Base-by-base conservation (phyloP, 2,329 filamentous ascomycete genomes). In the Alternaria sp. region DNA sequence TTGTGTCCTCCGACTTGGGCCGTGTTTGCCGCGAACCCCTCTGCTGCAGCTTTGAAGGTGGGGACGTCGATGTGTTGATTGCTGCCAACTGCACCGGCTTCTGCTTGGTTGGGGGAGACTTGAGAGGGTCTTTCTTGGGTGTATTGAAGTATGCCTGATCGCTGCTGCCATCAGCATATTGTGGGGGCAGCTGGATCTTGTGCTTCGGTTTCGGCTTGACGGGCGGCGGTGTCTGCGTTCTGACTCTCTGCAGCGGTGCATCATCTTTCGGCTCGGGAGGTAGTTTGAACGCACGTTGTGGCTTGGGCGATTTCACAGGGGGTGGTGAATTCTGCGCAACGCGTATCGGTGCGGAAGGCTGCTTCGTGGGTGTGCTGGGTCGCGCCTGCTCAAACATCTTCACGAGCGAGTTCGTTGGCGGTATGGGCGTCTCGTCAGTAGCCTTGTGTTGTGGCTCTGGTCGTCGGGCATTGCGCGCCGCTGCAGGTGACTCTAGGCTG, bases 361-460 rank as follows among this genome's bases (percentile, higher is more conserved):
- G 61, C 20, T 67, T 67, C 1, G 61, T 57, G 47, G 75, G 68
- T 1, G 71, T 74, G 2, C 51, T 67, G 9, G 74, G 66, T 30
- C 72, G 71, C 46, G 81, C 84, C 66, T 84, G 82, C 78, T 94
- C 91, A 68, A 93, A 93, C 81, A 92, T 84, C 43, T 87, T 87
- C 58, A 93, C 89, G 20, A 93, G 82, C 5, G 88, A 87, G 4
- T 84, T 87, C 0, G 90, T 90, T 0, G 90, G 85, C 23, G 86
- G 82, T 54, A 91, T 89, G 6, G 88, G 82, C 1, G 83, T 85
- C 10, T 86, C 86, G 73, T 92, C 87, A 12, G 84, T 80, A 15
- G 80, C 66, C 37, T 82, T 80, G 33, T 72, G 61, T 43, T 53
- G 49, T 21, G 25, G 30, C 26, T 50, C 20, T 37, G 55, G 58